phyloP scores from a whole-genome alignment of 2,329 filamentous ascomycete genomes.

The Orbilia quercus region DNA sequence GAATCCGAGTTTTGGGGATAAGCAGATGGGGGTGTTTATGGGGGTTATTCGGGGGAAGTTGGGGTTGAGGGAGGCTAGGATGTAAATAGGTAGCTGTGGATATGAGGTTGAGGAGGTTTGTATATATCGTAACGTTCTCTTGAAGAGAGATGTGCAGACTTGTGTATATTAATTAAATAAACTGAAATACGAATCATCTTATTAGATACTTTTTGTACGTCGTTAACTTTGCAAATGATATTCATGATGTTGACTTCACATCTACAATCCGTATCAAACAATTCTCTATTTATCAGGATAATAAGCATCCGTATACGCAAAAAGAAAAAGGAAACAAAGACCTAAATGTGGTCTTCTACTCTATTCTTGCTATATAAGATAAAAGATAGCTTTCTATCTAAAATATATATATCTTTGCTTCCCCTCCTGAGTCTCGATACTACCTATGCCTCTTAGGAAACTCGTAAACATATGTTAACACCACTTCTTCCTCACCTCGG shows the following conservation, averaged over 20 bases:
- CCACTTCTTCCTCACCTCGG: background rate
- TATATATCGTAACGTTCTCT: constrained; percentile 13
- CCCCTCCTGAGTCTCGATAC: background rate
- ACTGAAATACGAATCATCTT: too few relatives aligned
- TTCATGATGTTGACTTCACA: too few relatives aligned
- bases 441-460: background rate
- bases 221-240: too few relatives aligned
- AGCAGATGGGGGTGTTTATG: constrained; percentile 35
- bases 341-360: background rate
- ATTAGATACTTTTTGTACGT: too few relatives aligned
- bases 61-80: constrained; percentile 15
- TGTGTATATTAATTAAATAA: constrained; percentile 15
- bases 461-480: background rate
- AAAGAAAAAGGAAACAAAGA: too few relatives aligned
- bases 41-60: constrained; percentile 35
- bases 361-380: background rate
- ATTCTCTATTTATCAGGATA: too few relatives aligned
- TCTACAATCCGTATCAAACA: too few relatives aligned
- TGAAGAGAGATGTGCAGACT: background rate
- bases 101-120: constrained; percentile 15
- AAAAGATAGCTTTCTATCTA: background rate
- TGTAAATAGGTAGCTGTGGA: background rate
- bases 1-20: constrained; percentile 46
- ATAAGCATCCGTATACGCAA: too few relatives aligned
- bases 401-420: background rate